Base-by-base conservation (phyloP, 1,284 basidiomycete genomes). In the Ustilago hordei region DNA sequence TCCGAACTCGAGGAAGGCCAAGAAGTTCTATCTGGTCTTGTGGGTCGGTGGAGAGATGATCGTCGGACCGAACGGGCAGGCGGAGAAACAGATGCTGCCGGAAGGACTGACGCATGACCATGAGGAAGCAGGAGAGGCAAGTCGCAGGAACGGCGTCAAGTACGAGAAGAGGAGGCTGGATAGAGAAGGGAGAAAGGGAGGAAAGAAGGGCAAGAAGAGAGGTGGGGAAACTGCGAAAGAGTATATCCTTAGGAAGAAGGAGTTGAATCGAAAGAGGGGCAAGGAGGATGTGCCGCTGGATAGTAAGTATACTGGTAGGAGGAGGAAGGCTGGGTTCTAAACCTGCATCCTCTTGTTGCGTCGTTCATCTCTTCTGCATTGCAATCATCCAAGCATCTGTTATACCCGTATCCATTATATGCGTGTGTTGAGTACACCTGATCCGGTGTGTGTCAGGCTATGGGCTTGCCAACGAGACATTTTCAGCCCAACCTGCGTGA, bases 191-290 rank as follows among this genome's bases (percentile, higher is more conserved):
- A 53, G 66, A 12, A 63, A 63, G 35, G 62, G 69, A 11, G 32
- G 88, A 90, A 83, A 72, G 41, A 93, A 68, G n/a, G 43, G 52
- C 6, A 91, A 92, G 55, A 91, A 89, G 58, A 89, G 87, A 83
- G 62, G 84, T 83, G 74, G 86, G 15, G 81, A 82, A 50, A 73
- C 79, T 8, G 55, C 69, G 31, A 88, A 88, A 81, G 88, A 89
- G 55, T 90, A 88, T 87, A 88, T 90, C 32, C 80, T 89, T 63
- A 87, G 88, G 80, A 90, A 90, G 86, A 90, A 90, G 87, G 89
- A 89, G 55, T 81, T 89, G 65, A 89, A 90, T 78, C 79, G 89
- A 59, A 86, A 86, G 60, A 86, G 88, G 75, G 89, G 89, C 0
- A 90, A 90, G 81, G 88, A 89, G 56, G 75, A 84, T 45, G 84